Conservation (phyloP, 140 eudicot genomes). For the Oenanthe javanica region DNA sequence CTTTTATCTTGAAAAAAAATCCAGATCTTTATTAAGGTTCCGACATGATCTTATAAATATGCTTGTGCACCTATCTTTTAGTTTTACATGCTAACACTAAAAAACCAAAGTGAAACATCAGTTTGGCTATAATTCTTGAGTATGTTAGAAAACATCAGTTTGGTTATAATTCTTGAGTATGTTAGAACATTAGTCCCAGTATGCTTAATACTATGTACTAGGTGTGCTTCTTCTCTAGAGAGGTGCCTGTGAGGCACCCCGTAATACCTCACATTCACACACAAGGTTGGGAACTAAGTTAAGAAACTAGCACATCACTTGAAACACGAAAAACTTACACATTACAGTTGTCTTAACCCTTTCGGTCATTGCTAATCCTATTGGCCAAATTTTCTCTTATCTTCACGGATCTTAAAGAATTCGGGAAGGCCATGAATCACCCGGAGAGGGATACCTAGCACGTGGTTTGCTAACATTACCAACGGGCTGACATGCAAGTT, state of each 20-base stretch:
- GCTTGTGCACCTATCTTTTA: not conserved
- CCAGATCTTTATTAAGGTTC: not conserved
- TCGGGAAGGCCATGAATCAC: slow-evolving; percentile 36
- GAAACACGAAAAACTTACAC: not conserved
- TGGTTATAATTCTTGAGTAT: not conserved
- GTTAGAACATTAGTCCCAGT: not conserved
- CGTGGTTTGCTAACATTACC: slow-evolving; percentile 37
- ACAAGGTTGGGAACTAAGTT: not conserved
- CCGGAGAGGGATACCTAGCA: slow-evolving; percentile 18
- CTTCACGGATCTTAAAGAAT: slow-evolving; percentile 41
- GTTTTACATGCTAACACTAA: not conserved
- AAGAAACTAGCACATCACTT: slow-evolving; percentile 3
- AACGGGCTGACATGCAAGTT: slow-evolving; percentile 21
- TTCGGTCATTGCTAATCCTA: slow-evolving; percentile 12
- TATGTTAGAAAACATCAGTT: not conserved
- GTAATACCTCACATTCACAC: not conserved
- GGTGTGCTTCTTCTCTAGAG: not conserved
- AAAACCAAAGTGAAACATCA: not conserved
- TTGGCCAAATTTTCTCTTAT: not conserved
- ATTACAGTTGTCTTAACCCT: not conserved
- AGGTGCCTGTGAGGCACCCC: too few relatives aligned
- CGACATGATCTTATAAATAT: too few relatives aligned
- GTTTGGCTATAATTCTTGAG: not conserved
- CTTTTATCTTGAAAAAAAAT: too few relatives aligned
- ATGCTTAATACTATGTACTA: not conserved